These are phyloP conservation scores for Aureobasidium sp. DNA, from an alignment of 2,329 filamentous ascomycete genomes.

Conservation along the genomic window DNA sequence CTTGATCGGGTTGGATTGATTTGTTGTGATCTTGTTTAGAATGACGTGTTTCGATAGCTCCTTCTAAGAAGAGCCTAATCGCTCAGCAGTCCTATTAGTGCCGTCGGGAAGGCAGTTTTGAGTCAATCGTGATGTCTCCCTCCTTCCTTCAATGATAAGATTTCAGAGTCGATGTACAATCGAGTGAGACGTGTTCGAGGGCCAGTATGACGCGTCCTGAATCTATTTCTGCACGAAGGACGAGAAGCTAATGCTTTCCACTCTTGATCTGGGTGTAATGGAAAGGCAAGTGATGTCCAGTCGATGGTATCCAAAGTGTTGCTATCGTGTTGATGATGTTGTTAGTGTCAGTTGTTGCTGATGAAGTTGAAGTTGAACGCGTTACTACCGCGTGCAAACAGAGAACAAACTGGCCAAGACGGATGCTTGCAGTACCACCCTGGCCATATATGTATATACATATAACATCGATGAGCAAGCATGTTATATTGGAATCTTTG, in stretches of 20 bases:
- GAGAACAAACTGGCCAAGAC: background rate
- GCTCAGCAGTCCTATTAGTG: too few species aligned
- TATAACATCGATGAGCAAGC: too few species aligned
- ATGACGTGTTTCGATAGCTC: too few species aligned
- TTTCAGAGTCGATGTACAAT: background rate
- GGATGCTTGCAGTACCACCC: too few species aligned
- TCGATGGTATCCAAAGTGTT: background rate
- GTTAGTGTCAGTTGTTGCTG: background rate
- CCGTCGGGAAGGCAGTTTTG: too few species aligned
- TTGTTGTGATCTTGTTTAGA: too few species aligned
- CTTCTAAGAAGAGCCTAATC: too few species aligned
- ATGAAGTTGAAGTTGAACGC: background rate
- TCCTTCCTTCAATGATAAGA: background rate
- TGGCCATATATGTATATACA: too few species aligned
- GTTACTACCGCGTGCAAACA: background rate
- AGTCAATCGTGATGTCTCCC: too few species aligned
- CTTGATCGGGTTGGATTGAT: too few species aligned
- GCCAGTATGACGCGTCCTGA: background rate
- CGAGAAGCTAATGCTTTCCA: background rate
- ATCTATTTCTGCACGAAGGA: background rate
- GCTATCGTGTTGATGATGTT: constrained; percentile 8
- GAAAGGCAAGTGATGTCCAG: background rate
- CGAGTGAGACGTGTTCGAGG: background rate
- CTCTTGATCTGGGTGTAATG: background rate
- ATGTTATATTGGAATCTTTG: too few species aligned